These are phyloP conservation scores for Cordyceps javanica DNA, from an alignment of 2,329 filamentous ascomycete genomes.

Conservation along the genomic window DNA sequence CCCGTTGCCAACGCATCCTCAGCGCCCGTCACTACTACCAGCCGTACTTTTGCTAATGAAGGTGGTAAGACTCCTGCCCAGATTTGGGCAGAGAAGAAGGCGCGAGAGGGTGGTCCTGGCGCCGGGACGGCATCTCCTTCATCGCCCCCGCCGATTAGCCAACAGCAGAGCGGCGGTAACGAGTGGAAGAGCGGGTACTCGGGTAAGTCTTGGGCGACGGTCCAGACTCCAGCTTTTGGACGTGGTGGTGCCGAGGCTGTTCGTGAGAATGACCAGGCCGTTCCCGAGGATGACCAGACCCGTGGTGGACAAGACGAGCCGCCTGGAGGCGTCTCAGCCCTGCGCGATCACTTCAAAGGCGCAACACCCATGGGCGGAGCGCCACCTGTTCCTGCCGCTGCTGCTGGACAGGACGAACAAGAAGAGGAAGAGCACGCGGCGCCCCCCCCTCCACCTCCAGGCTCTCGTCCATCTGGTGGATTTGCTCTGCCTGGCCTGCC, in stretches of 20 bases:
- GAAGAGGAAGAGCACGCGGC: conserved; percentile 38
- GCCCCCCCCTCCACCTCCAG: conserved; percentile 48
- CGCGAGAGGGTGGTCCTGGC: conserved; percentile 58
- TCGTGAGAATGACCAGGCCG: conserved; percentile 59
- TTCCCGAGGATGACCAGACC: conserved; percentile 30
- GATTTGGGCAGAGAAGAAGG: conserved; percentile 96
- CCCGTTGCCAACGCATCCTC: conserved; percentile 48
- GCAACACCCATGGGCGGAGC: conserved; percentile 55
- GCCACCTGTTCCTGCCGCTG: conserved; percentile 29
- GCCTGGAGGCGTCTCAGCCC: conserved; percentile 61
- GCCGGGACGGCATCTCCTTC: conserved; percentile 36
- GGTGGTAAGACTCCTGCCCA: conserved; percentile 96
- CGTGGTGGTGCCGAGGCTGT: conserved; percentile 48
- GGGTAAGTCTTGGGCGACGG: conserved; percentile 84
- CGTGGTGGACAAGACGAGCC: conserved; percentile 47
- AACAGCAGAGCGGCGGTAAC: conserved; percentile 63
- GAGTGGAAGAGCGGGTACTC: conserved; percentile 90
- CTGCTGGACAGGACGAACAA: neutral
- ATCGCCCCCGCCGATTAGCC: conserved; percentile 48
- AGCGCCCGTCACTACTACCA: conserved; percentile 68
- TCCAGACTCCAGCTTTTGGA: conserved; percentile 65
- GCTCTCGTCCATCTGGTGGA: conserved; percentile 65
- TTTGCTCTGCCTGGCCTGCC: conserved; percentile 76
- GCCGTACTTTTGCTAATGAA: conserved; percentile 88
- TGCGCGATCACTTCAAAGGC: conserved; percentile 78